Base-by-base conservation (phyloP, 2,329 filamentous ascomycete genomes). In the Cladosporium sp. region DNA sequence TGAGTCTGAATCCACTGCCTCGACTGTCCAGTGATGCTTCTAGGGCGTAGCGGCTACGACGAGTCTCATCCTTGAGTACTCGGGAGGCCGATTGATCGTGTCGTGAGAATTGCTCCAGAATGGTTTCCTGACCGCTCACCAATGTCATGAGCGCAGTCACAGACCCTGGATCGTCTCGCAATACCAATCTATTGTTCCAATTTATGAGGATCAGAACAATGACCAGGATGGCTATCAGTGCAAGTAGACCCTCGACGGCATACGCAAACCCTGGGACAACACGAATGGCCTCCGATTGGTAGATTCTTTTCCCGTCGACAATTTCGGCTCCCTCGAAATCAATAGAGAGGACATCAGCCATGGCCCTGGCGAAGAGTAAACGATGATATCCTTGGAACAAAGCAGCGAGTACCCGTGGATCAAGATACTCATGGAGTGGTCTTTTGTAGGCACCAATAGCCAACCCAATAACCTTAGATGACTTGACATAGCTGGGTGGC, bases 381-480 rank as follows among this genome's bases (percentile, higher is more conserved):
- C 68, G 59, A 47, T 77, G 73, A 0, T 71, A 70, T 1, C 61
- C 59, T 22, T 70, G 61, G 39, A 72, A 74, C 0, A 69, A 66
- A 2, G 54, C 25, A 0, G 59, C 55, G 0, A 77, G 49, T 0
- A 51, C 53, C 12, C 59, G 42, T 20, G 65, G 63, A 33, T 72
- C 63, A 1, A 70, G 43, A 29, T 70, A 69, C 0, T 66, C 62
- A 13, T 65, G 59, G 0, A 66, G 6, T 0, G 66, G 51, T 0
- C 49, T 51, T 1, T 58, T 49, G 8, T 55, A 59, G 0, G 62
- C 56, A 7, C 59, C 66, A 2, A 75, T 45, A 0, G 69, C 67
- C n/a, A 77, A 68, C 1, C 54, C 47, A 0, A 66, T 69, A 0
- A 56, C 58, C 39, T 76, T 55, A 43, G 55, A 54, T 27, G 58